A percentile compares a stretch with the other conserved stretches of the same genome.
These are phyloP conservation scores for Fistulifera pelliculosa DNA, from an alignment of 108 stramenopile species.

Conservation along the genomic window DNA sequence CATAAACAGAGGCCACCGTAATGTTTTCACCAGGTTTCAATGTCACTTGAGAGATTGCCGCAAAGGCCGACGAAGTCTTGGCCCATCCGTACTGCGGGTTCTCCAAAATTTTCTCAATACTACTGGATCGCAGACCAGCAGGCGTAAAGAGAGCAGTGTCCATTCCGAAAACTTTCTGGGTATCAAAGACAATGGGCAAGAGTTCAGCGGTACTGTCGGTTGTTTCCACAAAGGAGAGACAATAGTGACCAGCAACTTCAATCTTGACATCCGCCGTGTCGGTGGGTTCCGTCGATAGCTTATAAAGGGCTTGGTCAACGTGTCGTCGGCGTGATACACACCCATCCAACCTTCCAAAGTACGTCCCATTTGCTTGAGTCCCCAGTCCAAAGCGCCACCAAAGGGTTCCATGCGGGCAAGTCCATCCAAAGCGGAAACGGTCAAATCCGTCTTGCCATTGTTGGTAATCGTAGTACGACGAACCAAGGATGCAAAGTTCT, in stretches of 20 bases:
- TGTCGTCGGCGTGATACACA: conserved; percentile 82
- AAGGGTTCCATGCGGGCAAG: conserved; percentile 83
- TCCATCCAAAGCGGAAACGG: conserved; percentile 78
- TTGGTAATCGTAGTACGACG: conserved; percentile 85
- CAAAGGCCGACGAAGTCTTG: conserved; percentile 90
- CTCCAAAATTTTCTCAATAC: conserved; percentile 62
- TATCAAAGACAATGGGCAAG: conserved; percentile 89
- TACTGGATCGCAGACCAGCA: conserved; percentile 34
- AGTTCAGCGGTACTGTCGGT: conserved; percentile 26
- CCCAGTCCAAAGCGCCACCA: conserved; percentile 71
- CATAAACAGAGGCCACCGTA: conserved; percentile 81
- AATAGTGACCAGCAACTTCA: conserved; percentile 87
- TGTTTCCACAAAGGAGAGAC: conserved; percentile 75
- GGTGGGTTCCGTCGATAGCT: conserved; percentile 80
- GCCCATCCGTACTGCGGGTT: conserved; percentile 79
- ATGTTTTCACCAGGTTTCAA: conserved; percentile 67
- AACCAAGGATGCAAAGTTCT: conserved; percentile 80
- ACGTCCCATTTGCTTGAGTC: conserved; percentile 87
- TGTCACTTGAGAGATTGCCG: conserved; percentile 58
- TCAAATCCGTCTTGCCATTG: conserved; percentile 44
- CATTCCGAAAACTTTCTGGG: conserved; percentile 81
- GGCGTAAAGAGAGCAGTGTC: conserved; percentile 69
- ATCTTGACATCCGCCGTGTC: conserved; percentile 83
- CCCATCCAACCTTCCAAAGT: conserved; percentile 97
- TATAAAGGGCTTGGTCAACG: conserved; percentile 85